Evolutionary conservation across 148 eudicot species (phyloP).

Genomic region (Vaccinium corymbosum): DNA sequence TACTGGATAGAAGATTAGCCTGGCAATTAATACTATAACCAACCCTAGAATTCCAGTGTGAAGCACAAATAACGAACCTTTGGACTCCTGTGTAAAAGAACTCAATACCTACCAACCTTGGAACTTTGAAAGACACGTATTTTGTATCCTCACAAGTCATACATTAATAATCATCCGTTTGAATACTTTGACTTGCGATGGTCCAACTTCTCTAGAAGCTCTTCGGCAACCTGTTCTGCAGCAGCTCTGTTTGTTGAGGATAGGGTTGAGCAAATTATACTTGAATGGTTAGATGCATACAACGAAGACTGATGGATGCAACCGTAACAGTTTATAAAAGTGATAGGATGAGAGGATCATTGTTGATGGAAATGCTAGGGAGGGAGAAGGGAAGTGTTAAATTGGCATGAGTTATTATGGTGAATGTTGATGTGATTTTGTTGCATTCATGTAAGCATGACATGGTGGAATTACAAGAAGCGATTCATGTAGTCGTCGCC

Average conservation of each 20-base stretch:
- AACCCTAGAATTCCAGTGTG: no score
- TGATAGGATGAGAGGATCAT: neutral
- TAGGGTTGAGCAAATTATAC: neutral
- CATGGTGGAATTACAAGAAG: neutral
- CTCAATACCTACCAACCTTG: neutral
- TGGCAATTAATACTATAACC: neutral
- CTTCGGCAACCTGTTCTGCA: neutral
- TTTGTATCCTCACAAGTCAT: neutral
- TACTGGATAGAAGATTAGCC: neutral
- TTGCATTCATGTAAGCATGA: neutral
- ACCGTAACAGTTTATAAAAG: neutral
- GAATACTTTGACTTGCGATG: neutral
- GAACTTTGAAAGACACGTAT: neutral
- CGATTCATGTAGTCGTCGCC: neutral
- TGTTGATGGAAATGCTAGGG: neutral
- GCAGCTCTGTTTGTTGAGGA: neutral
- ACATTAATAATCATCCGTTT: neutral
- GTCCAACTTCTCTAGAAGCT: neutral
- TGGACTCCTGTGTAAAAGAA: no score
- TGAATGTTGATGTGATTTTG: constrained; percentile 1
- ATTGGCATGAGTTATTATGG: neutral
- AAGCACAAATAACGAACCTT: no score
- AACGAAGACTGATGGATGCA: neutral
- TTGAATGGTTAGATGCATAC: neutral
- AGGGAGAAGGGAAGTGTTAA: neutral